Evolutionary conservation across 1,139 yeast species (phyloP).

Genomic region (Pichia sp.): DNA sequence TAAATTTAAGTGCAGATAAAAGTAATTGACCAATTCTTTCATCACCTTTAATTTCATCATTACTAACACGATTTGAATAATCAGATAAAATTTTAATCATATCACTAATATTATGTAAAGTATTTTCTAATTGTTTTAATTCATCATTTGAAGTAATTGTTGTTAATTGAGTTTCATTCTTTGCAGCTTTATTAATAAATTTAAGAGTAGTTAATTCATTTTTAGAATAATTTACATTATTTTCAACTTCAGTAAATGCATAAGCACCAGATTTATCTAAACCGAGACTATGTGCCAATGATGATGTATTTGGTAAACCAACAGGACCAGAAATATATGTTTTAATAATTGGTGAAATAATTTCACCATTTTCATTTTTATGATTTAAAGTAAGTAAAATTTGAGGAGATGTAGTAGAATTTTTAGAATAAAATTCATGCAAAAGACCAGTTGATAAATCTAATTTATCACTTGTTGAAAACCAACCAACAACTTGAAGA

Average conservation of each 20-base stretch:
- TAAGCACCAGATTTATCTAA: conserved; percentile 55
- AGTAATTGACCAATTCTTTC: conserved; percentile 61
- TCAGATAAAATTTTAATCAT: conserved; percentile 53
- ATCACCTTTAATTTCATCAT: conserved; percentile 43
- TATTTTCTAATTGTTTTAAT: conserved; percentile 44
- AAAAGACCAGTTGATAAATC: conserved; percentile 76
- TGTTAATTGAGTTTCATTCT: conserved; percentile 31
- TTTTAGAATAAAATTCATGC: conserved; percentile 76
- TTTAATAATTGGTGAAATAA: conserved; percentile 43
- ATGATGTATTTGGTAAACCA: conserved; percentile 43
- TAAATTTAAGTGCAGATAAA: conserved; percentile 53
- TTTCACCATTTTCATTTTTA: conserved; percentile 34
- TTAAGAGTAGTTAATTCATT: conserved; percentile 56
- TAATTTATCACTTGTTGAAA: conserved; percentile 61
- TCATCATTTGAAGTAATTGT: conserved; percentile 33
- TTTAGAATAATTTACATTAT: conserved; percentile 51
- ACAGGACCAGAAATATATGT: conserved; percentile 76
- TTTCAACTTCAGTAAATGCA: conserved; percentile 75
- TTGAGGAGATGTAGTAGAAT: conserved; percentile 66
- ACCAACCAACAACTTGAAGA: conserved; percentile 83
- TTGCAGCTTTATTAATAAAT: conserved; percentile 32
- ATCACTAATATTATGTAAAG: conserved; percentile 50
- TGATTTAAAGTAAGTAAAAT: conserved; percentile 62
- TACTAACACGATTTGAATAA: conserved; percentile 40
- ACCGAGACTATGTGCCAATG: conserved; percentile 34